Base-by-base conservation (phyloP, 2,329 filamentous ascomycete species). In the Colletotrichum abscissum region DNA sequence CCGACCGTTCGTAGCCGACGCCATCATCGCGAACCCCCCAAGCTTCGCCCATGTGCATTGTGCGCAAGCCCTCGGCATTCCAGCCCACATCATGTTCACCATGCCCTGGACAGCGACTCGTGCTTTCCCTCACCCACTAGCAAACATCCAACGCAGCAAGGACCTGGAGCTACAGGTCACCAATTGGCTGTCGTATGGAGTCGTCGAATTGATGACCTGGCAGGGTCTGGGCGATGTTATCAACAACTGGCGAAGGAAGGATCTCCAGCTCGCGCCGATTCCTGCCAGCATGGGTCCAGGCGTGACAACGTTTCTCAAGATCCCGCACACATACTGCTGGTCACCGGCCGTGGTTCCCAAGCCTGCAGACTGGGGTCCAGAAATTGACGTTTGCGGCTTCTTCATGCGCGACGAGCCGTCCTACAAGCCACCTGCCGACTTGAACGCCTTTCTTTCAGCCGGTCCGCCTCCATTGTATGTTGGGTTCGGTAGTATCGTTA, bases 271-370 rank as follows among this genome's bases (percentile, higher is more conserved):
- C 1, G 92, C 94, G 63, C 88, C 91, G 0, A 86, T 95, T 54
- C 92, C 91, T 76, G 84, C 92, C 26, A 89, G 94, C 55, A 93
- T 92, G 84, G 93, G 92, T 1, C 92, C 93, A 6, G 91, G 90
- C 22, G 89, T 95, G 82, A 82, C 93, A 1, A 89, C 89, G 54
- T 89, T 92, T 9, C 81, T 95, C 24, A 87, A 87, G 58, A 87
- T 95, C 5, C 93, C 94, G 0, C 92, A 92, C 73, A 94, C 94
- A 0, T 96, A 95, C 77, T 94, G 93, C 79, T 95, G 93, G 93
- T 93, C 91, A 0, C 90, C 91, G 0, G 87, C 90, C 2, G 80
- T 93, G 19, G 90, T 93, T 1, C 87, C 90, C 0, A 93, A 93
- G 76, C 92, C 92, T 0, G 84, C 83, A 1, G 92, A 93, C 76